These are phyloP conservation scores for Parmelia sp. DNA, from an alignment of 495 filamentous ascomycete genomes.

Conservation along the genomic window DNA sequence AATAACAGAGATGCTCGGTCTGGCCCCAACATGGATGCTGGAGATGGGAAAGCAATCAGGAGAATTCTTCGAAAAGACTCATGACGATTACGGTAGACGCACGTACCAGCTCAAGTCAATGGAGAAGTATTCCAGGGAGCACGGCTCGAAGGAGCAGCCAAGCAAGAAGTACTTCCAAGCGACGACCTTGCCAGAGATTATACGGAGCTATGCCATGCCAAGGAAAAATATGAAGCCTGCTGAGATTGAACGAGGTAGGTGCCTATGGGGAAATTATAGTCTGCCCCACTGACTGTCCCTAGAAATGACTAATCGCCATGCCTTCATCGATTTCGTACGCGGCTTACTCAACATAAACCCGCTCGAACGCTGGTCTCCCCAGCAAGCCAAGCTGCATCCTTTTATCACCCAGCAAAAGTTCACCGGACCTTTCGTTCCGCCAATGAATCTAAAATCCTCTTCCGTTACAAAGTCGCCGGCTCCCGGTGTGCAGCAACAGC, in stretches of 20 bases:
- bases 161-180: conserved; percentile 99
- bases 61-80: conserved; percentile 94
- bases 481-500: conserved; percentile 95
- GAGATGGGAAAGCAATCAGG: conserved; percentile 98
- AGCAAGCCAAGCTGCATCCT: conserved; percentile 94
- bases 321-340: conserved; percentile 99
- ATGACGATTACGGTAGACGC: conserved; percentile 84
- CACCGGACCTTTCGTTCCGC: conserved; percentile 92
- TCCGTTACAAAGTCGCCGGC: conserved; percentile 79
- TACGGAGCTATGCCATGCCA: conserved; percentile 95
- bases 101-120: conserved; percentile 91
- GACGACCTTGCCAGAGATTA: conserved; percentile 90
- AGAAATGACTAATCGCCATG: conserved; percentile 97
- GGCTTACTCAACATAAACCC: conserved; percentile 92
- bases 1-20: conserved; percentile 97
- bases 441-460: conserved; percentile 87
- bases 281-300: conserved; percentile 27
- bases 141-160: conserved; percentile 93
- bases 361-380: conserved; percentile 94
- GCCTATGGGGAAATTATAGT: conserved; percentile 1
- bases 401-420: conserved; percentile 99
- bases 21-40: conserved; percentile 97
- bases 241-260: conserved; percentile 90
- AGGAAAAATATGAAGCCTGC: conserved; percentile 98
- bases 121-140: conserved; percentile 94